phyloP scores from a whole-genome alignment of 2,329 filamentous ascomycete species.

The Rasamsonia emersonii region DNA sequence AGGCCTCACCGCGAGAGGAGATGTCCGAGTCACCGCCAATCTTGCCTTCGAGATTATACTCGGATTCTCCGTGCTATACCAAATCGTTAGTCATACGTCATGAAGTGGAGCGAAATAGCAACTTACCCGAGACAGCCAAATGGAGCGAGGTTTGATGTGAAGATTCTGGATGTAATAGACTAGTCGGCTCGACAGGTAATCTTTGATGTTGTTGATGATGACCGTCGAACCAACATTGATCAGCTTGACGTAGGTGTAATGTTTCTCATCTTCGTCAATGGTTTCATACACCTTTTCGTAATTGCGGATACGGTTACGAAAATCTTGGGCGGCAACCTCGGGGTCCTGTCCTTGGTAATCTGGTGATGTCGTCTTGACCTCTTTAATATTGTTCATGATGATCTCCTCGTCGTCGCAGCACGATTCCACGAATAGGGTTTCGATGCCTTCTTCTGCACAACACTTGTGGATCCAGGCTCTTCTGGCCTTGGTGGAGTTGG shows the following conservation, averaged over 20 bases:
- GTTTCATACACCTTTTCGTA: conserved; percentile 97
- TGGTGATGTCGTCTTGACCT: conserved; percentile 93
- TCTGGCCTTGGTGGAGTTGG: conserved; percentile 85
- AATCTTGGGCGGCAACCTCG: conserved; percentile 81
- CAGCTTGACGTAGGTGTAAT: conserved; percentile 92
- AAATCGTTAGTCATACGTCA: conserved; percentile 14
- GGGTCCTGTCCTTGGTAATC: conserved; percentile 94
- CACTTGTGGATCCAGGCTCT: conserved; percentile 84
- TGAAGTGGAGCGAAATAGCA: too few relatives aligned
- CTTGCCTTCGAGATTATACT: conserved; percentile 80
- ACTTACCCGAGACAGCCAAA: conserved; percentile 87
- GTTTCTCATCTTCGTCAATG: conserved; percentile 77
- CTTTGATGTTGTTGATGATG: conserved; percentile 95
- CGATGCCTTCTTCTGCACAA: conserved; percentile 66
- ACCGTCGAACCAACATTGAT: conserved; percentile 94
- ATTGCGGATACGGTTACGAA: conserved; percentile 87
- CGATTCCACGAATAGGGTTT: conserved; percentile 92
- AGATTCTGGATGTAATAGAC: conserved; percentile 99
- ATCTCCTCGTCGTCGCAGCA: conserved; percentile 93
- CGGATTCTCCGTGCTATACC: conserved; percentile 78
- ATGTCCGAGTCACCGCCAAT: conserved; percentile 89
- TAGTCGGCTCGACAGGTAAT: conserved; percentile 91
- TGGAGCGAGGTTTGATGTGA: conserved; percentile 90
- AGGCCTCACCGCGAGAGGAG: conserved; percentile 77
- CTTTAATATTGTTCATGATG: conserved; percentile 96